A percentile compares a stretch with the other conserved stretches of the same genome.
phyloP scores from a whole-genome alignment of 2,329 filamentous ascomycete genomes.

The Trichophyton verrucosum region DNA sequence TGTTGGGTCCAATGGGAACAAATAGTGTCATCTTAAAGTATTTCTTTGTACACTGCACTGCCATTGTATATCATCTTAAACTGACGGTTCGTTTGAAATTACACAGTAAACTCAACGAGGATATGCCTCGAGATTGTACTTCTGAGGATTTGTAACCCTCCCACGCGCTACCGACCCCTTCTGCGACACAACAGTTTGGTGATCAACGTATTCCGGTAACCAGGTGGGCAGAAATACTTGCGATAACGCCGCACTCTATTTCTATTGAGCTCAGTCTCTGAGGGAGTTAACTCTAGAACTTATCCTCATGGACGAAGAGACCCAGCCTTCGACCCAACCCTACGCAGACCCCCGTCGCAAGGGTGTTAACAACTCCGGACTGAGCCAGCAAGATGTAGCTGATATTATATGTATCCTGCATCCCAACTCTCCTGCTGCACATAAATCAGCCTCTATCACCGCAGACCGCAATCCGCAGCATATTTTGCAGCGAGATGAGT shows the following conservation, averaged over 20 bases:
- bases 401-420: conserved; percentile 85
- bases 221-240: not conserved
- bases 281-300: not conserved
- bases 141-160: not conserved
- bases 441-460: conserved; percentile 53
- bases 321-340: conserved; percentile 60
- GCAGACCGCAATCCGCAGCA: conserved; percentile 43
- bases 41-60: not conserved
- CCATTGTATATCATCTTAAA: not conserved
- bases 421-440: conserved; percentile 61
- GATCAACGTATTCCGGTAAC: not conserved
- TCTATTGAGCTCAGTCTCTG: not conserved
- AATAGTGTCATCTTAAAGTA: not conserved
- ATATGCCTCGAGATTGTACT: conserved; percentile 1
- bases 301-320: conserved; percentile 27
- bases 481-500: conserved; percentile 43
- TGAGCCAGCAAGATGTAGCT: conserved; percentile 68
- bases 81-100: not conserved
- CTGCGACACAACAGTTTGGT: not conserved
- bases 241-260: not conserved
- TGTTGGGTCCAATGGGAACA: not conserved
- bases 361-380: conserved; percentile 68
- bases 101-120: conserved; percentile 1
- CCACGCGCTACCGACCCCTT: not conserved
- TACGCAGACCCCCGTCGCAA: conserved; percentile 67